Evolutionary conservation across 345 rosid genomes (phyloP), one percentile per base, ranked within the genome.

Genomic region (Clausena lansium): DNA sequence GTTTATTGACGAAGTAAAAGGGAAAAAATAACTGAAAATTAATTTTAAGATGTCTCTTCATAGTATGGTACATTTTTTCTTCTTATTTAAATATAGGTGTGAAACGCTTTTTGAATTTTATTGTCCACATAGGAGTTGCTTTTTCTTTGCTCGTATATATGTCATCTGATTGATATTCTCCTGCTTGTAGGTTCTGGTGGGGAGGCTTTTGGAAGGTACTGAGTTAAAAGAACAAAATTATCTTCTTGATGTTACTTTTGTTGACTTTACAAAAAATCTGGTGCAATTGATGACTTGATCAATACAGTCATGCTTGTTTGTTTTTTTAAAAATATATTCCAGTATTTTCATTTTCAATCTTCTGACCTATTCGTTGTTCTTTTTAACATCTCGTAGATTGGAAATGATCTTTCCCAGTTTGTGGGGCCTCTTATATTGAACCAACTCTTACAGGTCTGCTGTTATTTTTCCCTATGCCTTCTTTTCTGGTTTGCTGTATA

Each of bases 191-290:
- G 95, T 96, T 96, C 85, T 94, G 95, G 98, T 91, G 86, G 90
- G 99, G 98, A 84, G 99, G 99, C 81, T 92, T 94, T 69, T 96
- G 98, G 98, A 96, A 96, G 99, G 99, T 94, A 90, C 63, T 58
- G 60, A 45, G 71, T 71, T 70, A 47, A 57, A 50, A 61, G 69
- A 59, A 47, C 65, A 73, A 24, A 63, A 32, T 33, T 45, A 55
- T 67, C 27, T 57, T 28, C 59, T 39, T 22, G 45, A 63, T 45
- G 39, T 20, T 74, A 45, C 33, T 35, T 20, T 45, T 74, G 27
- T 41, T 38, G 39, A 62, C 38, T 64, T 47, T 13, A 75, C 24
- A 30, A 24, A 30, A 47, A 32, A 20, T 24, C 65, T n/a, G 39
- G 63, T 60, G 57, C 9, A 28, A 28, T 60, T 38, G 28, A 74